Percentiles rank a stretch among this genome's conserved stretches.
Conservation (phyloP, 805 yeast species). For the Saccharomyces cerevisiae region DNA sequence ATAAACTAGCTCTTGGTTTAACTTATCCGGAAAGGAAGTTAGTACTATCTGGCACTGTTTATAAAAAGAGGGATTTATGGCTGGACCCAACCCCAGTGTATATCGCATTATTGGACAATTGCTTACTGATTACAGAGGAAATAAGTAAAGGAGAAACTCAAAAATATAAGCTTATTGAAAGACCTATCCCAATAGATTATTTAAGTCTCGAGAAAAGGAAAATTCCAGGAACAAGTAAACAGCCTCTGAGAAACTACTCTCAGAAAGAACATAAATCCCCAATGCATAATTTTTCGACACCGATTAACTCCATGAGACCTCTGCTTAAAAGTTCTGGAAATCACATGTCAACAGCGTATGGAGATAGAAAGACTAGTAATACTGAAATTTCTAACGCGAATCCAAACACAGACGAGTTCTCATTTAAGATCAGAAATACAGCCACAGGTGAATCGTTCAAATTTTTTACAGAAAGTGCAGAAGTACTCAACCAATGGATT, state of each 20-base stretch:
- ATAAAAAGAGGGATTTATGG: constrained; percentile 57
- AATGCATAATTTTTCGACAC: constrained; percentile 8
- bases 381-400: constrained; percentile 14
- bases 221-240: constrained; percentile 1
- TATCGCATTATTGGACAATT: constrained; percentile 63
- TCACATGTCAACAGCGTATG: constrained; percentile 9
- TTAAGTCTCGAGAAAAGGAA: constrained; percentile 43
- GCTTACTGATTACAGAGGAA: constrained; percentile 54
- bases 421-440: constrained; percentile 49
- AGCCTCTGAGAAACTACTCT: not conserved
- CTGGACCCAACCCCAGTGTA: constrained; percentile 44
- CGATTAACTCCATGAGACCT: constrained; percentile 18
- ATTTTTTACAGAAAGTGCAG: constrained; percentile 38
- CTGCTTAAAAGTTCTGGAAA: constrained; percentile 17
- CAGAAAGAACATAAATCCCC: not conserved
- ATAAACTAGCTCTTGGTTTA: constrained; percentile 38
- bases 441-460: constrained; percentile 49
- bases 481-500: constrained; percentile 55
- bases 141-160: constrained; percentile 34
- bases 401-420: constrained; percentile 10
- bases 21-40: constrained; percentile 48
- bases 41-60: constrained; percentile 48
- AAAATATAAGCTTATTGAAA: constrained; percentile 40
- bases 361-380: constrained; percentile 1
- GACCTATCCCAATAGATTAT: constrained; percentile 55